Conservation (phyloP, 1,139 yeast genomes). For the Candida sp. region DNA sequence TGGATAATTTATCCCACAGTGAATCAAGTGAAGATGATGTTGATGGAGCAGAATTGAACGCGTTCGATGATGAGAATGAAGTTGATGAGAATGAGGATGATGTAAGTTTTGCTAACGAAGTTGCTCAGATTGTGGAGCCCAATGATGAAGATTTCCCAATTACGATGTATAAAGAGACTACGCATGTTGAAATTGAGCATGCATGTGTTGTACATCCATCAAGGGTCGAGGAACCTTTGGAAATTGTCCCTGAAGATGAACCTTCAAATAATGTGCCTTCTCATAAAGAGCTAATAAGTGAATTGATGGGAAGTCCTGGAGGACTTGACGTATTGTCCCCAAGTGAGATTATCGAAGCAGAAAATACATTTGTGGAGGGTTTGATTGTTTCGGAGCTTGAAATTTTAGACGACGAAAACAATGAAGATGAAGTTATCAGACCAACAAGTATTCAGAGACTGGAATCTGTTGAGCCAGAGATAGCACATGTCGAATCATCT, state of each 20-base stretch:
- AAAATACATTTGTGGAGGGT: background rate
- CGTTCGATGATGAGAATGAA: no score
- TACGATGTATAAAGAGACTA: conserved; percentile 7
- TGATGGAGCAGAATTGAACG: no score
- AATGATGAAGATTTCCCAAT: conserved; percentile 6
- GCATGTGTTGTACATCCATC: conserved; percentile 5
- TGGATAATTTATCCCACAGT: no score
- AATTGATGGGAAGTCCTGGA: background rate
- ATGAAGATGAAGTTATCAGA: conserved; percentile 1
- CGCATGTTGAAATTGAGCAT: conserved; percentile 5
- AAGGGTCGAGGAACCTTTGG: background rate
- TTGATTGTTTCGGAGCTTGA: background rate
- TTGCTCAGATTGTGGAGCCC: conserved; percentile 9
- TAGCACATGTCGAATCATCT: background rate
- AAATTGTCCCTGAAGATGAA: background rate
- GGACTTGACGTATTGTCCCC: background rate
- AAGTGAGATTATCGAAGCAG: conserved; percentile 6
- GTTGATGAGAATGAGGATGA: background rate
- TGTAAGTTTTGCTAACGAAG: background rate
- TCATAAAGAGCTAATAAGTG: background rate
- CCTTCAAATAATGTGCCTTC: background rate
- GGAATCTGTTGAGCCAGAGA: conserved; percentile 1
- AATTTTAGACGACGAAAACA: conserved; percentile 1
- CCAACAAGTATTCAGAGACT: background rate
- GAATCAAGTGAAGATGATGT: background rate